Evolutionary conservation across 2,329 filamentous ascomycete genomes (phyloP), one percentile per base, ranked within the genome.

Genomic region (Calonectria honghensis): DNA sequence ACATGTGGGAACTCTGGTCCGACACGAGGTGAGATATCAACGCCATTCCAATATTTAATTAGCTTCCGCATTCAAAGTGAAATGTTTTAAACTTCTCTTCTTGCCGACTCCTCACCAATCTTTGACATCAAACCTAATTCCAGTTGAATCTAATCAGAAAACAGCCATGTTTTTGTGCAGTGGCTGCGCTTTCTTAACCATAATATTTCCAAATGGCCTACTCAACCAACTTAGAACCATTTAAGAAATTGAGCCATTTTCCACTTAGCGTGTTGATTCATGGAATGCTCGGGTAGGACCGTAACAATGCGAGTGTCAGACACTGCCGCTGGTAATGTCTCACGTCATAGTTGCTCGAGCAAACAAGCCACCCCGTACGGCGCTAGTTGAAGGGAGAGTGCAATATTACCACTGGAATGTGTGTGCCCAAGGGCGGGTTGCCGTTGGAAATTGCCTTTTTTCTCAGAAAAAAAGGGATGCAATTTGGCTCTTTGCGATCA

Each of bases 1-100:
- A 63, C 57, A 27, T 63, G 57, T 29, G 7, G 57, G 35, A 63
- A 63, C 57, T 41, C 37, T 29, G 10, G 4, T 24, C 35, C 10
- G 3, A 39, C 35, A 20, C 57, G 57, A 37, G 27, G 14, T 18
- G 5, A 24, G 35, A 41, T 29, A 63, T 27, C 39, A 29, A 10
- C 57, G n/a, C 9, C 57, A 63, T 63, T 63, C 57, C 57, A 41
- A 24, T 6, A 16, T 29, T 39, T 18, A 41, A 63, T 63, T 63
- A 27, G 14, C 20, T 18, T 41, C 14, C 6, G 7, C 10, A 6
- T 6, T 29, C 2, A 5, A 16, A 20, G 57, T 63, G 37, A 39
- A 63, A 63, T 63, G 35, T n/a, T 57, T 20, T 57, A 11, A 35
- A 32, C 52, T 24, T 24, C 45, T 45, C 45, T 13, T 48, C 9